These are phyloP conservation scores for Dipodascus geniculatus DNA, from an alignment of 805 yeast genomes.

Conservation along the genomic window DNA sequence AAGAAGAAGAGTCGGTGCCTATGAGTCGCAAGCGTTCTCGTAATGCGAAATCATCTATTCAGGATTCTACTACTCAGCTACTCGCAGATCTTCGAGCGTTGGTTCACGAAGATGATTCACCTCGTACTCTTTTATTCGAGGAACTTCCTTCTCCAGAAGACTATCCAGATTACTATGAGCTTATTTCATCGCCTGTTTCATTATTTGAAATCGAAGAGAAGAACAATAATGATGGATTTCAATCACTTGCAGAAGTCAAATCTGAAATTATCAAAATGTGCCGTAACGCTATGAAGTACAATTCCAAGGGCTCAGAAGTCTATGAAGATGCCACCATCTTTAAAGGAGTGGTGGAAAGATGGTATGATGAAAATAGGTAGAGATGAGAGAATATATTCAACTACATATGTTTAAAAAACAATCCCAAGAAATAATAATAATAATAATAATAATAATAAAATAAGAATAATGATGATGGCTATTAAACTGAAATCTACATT, in stretches of 20 bases:
- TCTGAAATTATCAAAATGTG: constrained; percentile 46
- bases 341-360: background rate
- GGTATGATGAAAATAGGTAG: background rate
- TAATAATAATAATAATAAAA: too few species aligned
- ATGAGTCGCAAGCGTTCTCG: constrained; percentile 7
- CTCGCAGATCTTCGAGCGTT: constrained; percentile 14
- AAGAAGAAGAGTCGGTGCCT: constrained; percentile 3
- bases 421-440: background rate
- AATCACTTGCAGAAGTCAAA: constrained; percentile 35
- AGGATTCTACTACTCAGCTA: constrained; percentile 8
- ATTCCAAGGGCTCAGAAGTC: constrained; percentile 56
- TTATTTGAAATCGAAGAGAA: constrained; percentile 40
- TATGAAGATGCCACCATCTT: constrained; percentile 40
- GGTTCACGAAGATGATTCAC: constrained; percentile 35
- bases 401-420: background rate
- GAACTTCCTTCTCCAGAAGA: constrained; percentile 58
- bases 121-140: constrained; percentile 42
- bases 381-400: too few species aligned
- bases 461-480: background rate
- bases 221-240: constrained; percentile 28
- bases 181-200: constrained; percentile 51
- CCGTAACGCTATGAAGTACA: constrained; percentile 54
- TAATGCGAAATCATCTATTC: constrained; percentile 11
- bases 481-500: background rate
- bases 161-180: constrained; percentile 76